Conservation (phyloP, 306 rosid genomes). For the Lathyrus sativus region DNA sequence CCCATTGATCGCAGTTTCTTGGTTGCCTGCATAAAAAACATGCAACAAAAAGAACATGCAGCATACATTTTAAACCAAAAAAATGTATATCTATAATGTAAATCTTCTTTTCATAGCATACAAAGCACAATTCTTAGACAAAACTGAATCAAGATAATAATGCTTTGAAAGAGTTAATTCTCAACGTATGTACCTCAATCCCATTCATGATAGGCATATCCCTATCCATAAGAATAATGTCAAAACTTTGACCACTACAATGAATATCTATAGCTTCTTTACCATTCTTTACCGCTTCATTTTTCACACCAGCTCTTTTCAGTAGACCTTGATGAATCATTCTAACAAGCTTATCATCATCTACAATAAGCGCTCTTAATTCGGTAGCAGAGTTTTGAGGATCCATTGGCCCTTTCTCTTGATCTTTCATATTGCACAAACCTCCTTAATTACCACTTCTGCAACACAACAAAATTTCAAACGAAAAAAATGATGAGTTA, state of each 20-base stretch:
- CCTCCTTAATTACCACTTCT: not conserved
- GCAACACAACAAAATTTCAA: not conserved
- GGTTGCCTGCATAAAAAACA: conserved; percentile 54
- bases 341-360: conserved; percentile 48
- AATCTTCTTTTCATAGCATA: not conserved
- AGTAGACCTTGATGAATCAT: conserved; percentile 50
- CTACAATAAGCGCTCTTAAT: conserved; percentile 63
- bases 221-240: conserved; percentile 74
- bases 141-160: not conserved
- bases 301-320: conserved; percentile 50
- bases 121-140: not conserved
- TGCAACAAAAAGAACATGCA: not conserved
- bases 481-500: not conserved
- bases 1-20: conserved; percentile 65
- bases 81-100: not conserved
- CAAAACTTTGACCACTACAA: conserved; percentile 52
- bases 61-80: not conserved
- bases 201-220: conserved; percentile 85
- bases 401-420: conserved; percentile 4
- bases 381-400: not conserved
- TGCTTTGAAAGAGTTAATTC: not conserved
- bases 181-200: conserved; percentile 48
- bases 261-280: conserved; percentile 74
- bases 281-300: conserved; percentile 57
- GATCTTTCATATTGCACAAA: not conserved